Conservation (phyloP, 164 flowering plant genomes). For the Akebia trifoliata region DNA sequence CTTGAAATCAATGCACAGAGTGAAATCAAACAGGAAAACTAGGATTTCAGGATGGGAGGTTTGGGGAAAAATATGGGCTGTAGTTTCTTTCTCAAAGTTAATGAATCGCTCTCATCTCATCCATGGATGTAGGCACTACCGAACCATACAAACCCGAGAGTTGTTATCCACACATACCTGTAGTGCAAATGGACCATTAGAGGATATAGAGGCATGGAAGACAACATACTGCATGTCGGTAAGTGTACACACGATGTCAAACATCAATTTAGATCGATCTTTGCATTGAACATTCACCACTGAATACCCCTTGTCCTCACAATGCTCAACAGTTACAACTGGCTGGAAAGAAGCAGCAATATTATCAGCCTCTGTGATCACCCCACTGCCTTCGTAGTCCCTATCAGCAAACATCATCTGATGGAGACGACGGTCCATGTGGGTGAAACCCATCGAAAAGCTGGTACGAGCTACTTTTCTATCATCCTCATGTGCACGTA, state of each 20-base stretch:
- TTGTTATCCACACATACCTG: too few species aligned
- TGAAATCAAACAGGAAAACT: too few species aligned
- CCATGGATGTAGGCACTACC: too few species aligned
- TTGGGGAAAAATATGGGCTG: too few species aligned
- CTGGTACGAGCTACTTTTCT: conserved; percentile 44
- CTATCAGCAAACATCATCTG: conserved; percentile 79
- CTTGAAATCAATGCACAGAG: too few species aligned
- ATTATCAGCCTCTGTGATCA: conserved; percentile 26
- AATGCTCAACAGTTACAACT: conserved; percentile 49
- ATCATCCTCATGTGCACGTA: conserved; percentile 53
- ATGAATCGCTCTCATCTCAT: too few species aligned
- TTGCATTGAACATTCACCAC: conserved; percentile 68
- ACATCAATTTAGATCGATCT: conserved; percentile 73
- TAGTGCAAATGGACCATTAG: conserved; percentile 65
- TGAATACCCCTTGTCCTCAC: conserved; percentile 72
- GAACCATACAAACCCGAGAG: too few species aligned
- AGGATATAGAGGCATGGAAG: conserved; percentile 75
- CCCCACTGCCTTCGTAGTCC: conserved; percentile 54
- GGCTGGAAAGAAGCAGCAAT: conserved; percentile 34
- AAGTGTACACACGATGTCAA: conserved; percentile 84
- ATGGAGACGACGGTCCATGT: conserved; percentile 74
- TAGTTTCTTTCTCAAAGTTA: too few species aligned
- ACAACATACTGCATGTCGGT: conserved; percentile 93
- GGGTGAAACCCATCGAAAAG: conserved; percentile 67
- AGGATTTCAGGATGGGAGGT: too few species aligned